Evolutionary conservation across 2,329 filamentous ascomycete genomes (phyloP).

Genomic region (Xylariaceae sp.): DNA sequence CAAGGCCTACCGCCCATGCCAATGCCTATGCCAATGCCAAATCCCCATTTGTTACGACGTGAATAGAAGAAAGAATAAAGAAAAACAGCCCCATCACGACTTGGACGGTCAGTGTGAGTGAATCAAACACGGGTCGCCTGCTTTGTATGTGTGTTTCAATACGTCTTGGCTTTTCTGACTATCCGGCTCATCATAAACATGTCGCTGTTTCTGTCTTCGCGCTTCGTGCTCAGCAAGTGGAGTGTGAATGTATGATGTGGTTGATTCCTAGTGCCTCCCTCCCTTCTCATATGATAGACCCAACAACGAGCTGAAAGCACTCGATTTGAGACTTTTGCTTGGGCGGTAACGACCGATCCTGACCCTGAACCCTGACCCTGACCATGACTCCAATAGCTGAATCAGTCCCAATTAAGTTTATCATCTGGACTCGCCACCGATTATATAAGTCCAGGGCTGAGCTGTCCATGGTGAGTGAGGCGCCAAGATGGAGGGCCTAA

Average conservation of each 20-base stretch:
- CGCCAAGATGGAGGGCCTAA: constrained; percentile 10
- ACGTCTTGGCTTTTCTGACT: not conserved
- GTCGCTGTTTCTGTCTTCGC: not conserved
- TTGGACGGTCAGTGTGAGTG: not conserved
- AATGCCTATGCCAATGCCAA: not conserved
- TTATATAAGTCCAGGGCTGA: constrained; percentile 35
- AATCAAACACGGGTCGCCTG: not conserved
- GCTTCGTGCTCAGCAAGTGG: not conserved
- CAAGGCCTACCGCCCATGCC: no score
- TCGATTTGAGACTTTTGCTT: constrained; percentile 33
- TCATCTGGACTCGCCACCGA: constrained; percentile 38
- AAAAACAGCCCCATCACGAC: not conserved
- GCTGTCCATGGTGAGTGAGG: constrained; percentile 7
- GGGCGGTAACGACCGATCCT: constrained; percentile 25
- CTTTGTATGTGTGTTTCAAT: not conserved
- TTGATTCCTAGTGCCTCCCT: not conserved
- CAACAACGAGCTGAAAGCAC: constrained; percentile 6
- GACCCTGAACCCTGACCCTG: constrained; percentile 26
- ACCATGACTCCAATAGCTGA: constrained; percentile 29
- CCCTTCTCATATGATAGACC: constrained; percentile 5
- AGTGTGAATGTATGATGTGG: not conserved
- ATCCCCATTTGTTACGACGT: not conserved
- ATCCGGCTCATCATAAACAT: not conserved
- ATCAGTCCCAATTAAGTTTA: constrained; percentile 31
- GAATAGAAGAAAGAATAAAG: not conserved